Percentiles rank a stretch among this genome's conserved stretches.
phyloP scores from a whole-genome alignment of 306 rosid species.

The Delonix regia region DNA sequence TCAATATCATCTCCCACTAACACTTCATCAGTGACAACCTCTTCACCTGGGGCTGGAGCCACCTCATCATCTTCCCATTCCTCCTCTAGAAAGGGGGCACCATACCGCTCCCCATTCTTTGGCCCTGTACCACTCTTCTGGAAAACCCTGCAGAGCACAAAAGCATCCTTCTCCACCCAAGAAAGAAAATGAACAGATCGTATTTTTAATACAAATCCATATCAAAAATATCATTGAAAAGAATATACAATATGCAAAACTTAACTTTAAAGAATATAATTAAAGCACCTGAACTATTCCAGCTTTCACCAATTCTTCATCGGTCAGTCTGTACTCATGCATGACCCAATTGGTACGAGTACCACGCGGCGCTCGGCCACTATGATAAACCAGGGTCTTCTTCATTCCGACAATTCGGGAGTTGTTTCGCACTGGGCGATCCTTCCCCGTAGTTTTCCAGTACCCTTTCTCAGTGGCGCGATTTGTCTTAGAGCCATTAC shows the following conservation, averaged over 20 bases:
- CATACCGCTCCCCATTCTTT: conserved; percentile 90
- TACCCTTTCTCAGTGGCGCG: conserved; percentile 88
- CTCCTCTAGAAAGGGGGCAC: conserved; percentile 90
- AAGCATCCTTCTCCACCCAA: conserved; percentile 72
- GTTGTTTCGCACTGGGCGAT: conserved; percentile 49
- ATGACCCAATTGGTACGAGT: conserved; percentile 88
- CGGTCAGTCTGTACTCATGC: conserved; percentile 81
- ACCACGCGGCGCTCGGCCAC: conserved; percentile 83
- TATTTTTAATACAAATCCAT: conserved; percentile 31
- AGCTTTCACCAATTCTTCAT: conserved; percentile 59
- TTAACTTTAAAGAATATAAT: not conserved
- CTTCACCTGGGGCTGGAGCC: conserved; percentile 40
- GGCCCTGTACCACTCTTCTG: conserved; percentile 97
- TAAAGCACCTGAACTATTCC: conserved; percentile 53
- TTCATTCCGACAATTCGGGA: conserved; percentile 72
- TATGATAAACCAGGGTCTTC: conserved; percentile 88
- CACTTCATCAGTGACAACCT: conserved; percentile 14
- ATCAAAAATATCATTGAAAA: not conserved
- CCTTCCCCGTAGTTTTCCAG: conserved; percentile 98
- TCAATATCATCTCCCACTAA: conserved; percentile 15
- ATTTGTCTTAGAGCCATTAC: conserved; percentile 77
- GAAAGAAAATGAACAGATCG: conserved; percentile 18
- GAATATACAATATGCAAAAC: not conserved
- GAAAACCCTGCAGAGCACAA: conserved; percentile 87
- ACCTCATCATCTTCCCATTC: conserved; percentile 76